Conservation (phyloP, 2,329 filamentous ascomycete species). For the Gnomoniopsis sp. region DNA sequence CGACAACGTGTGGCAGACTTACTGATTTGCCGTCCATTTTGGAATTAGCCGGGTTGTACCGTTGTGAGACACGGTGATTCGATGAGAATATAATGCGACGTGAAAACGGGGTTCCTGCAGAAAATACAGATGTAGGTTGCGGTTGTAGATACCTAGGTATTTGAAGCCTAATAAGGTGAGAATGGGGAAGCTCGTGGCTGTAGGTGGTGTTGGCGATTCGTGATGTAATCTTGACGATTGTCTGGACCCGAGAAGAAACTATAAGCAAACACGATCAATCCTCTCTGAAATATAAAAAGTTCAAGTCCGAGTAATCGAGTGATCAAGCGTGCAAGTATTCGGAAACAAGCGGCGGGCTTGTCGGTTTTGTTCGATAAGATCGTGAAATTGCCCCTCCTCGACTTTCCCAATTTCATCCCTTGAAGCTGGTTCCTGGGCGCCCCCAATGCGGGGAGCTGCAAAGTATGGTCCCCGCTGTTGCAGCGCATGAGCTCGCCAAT, state of each 20-base stretch:
- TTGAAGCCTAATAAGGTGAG: not conserved
- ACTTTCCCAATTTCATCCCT: not conserved
- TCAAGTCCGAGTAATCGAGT: not conserved
- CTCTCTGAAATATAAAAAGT: not conserved
- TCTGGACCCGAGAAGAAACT: not conserved
- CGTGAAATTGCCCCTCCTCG: not conserved
- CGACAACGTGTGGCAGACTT: slow-evolving; percentile 6
- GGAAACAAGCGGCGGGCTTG: not conserved
- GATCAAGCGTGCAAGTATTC: not conserved
- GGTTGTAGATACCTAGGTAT: slow-evolving; percentile 2
- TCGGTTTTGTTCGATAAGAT: not conserved
- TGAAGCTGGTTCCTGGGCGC: not conserved
- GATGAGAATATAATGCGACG: not conserved
- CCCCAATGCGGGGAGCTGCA: not conserved
- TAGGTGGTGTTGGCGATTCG: not conserved
- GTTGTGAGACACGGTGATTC: not conserved
- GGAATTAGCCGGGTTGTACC: slow-evolving; percentile 14
- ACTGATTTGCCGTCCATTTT: slow-evolving; percentile 28
- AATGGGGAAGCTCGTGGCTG: not conserved
- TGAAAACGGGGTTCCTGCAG: not conserved
- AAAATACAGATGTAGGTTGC: not conserved
- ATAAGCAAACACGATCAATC: not conserved
- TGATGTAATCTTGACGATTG: slow-evolving; percentile 12
- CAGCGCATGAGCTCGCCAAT: not conserved
- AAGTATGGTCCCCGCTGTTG: not conserved